Evolutionary conservation across 2,329 filamentous ascomycete species (phyloP), one percentile per base, ranked within the genome.

Genomic region (Epichloe brachyelytri): DNA sequence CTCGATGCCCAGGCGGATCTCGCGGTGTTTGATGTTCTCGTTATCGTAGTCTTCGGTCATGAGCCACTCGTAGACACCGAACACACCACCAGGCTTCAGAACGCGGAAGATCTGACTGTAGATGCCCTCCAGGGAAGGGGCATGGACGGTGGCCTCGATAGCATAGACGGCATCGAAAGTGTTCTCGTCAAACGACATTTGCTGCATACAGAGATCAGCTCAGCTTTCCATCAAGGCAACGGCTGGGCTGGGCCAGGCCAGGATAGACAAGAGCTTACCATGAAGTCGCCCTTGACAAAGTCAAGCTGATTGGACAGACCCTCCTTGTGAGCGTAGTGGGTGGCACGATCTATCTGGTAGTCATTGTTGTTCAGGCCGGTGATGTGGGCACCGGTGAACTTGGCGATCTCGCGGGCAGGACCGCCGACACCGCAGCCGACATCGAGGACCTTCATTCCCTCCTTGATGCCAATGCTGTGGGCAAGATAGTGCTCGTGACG

Each of bases 401-500:
- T 94, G 71, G 87, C 88, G 62, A 98, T 97, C 74, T 97, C 90
- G 55, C 90, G 82, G 6, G 91, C 93, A 20, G 93, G 93, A 45
- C 93, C 93, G 62, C 93, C 93, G 51, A 97, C 89, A 78, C 93
- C 93, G 63, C 93, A 98, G 55, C 93, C 93, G 53, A 98, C 93
- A 64, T 98, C 93, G 33, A 98, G 77, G 17, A 97, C 91, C 64
- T 81, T 86, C 83, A 93, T 91, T 62, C 82, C 82, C 64, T 90
- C 83, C 68, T 85, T 81, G 64, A 98, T 83, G 57, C 84, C 83
- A 68, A 96, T 95, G 68, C 82, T 81, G 70, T 90, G 82, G 45
- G 93, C 93, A 33, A 98, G 85, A 74, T 95, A 97, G 76, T 98
- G 93, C 74, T 98, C 93, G 65, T 98, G 93, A 53, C 93, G 86